Conservation (phyloP, 1,139 yeast genomes). For the Zygosaccharomyces pseudobailii region DNA sequence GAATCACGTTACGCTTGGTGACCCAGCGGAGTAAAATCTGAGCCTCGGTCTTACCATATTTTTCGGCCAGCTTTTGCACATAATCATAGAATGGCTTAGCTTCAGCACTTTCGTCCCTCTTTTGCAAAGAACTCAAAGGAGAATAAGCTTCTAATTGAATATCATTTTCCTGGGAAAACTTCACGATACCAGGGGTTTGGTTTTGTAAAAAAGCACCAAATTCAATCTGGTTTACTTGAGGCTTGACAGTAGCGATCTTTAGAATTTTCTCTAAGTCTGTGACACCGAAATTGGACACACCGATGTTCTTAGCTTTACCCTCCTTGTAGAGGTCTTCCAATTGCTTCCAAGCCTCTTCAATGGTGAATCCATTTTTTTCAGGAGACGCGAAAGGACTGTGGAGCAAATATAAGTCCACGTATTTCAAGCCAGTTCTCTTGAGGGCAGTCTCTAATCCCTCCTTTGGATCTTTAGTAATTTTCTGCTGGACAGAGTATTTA, state of each 20-base stretch:
- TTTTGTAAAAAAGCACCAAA: constrained; percentile 63
- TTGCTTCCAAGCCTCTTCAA: constrained; percentile 53
- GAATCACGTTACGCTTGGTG: constrained; percentile 56
- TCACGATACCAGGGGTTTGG: constrained; percentile 63
- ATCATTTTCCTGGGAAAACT: constrained; percentile 47
- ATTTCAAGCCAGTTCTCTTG: constrained; percentile 49
- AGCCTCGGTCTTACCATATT: constrained; percentile 53
- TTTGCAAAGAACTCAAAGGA: constrained; percentile 49
- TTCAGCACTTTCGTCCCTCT: constrained; percentile 28
- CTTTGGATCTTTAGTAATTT: constrained; percentile 40
- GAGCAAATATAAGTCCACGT: constrained; percentile 65
- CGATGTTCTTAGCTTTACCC: constrained; percentile 54
- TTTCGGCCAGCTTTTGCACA: constrained; percentile 44
- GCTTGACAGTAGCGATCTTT: constrained; percentile 44
- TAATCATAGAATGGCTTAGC: constrained; percentile 37
- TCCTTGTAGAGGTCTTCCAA: constrained; percentile 44
- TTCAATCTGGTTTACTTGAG: constrained; percentile 68
- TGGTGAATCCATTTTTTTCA: constrained; percentile 42
- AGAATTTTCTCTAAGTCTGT: constrained; percentile 46
- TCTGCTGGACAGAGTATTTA: constrained; percentile 38
- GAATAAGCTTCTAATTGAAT: constrained; percentile 64
- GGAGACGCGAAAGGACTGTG: constrained; percentile 55
- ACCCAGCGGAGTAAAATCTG: constrained; percentile 70
- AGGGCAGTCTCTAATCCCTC: constrained; percentile 48
- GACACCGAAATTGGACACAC: constrained; percentile 57